Evolutionary conservation across 129 eudicot genomes (phyloP), one percentile per base, ranked within the genome.

Genomic region (Centrapalus pauciflorus): DNA sequence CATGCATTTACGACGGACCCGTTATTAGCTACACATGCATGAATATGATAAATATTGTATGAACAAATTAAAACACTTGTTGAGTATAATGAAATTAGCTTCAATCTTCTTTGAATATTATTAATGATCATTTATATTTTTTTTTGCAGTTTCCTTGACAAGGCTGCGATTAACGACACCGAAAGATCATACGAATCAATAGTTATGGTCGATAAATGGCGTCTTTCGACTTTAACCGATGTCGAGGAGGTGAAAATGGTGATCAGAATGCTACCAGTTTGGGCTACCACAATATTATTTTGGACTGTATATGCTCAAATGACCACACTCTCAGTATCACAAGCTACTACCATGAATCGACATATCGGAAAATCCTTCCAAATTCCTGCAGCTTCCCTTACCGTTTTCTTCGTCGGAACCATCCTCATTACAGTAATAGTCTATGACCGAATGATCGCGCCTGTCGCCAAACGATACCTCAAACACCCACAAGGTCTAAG

Each of bases 231-330:
- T 32, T 61, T 78, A 64, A 90, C 97, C 0, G 96, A 87, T 28
- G 90, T 90, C 0, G 97, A 90, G 61, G 97, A 90, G 71, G 97
- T 84, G 5, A 90, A 90, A 74, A 4, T 78, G 74, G 84, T 90
- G 32, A 34, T 87, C 5, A 55, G 86, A 68, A 82, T 90, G 93
- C 76, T 90, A 43, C 97, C 97, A 4, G 77, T 82, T 4, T 90
- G 97, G 97, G 95, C 90, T 38, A 84, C 97, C 1, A 78, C 90
- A 0, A 77, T 90, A n/a, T 67, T 90, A 45, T 87, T 87, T 41
- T 87, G 95, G 92, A 87, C 95, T 0, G 76, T 87, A 37, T 84
- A 87, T 75, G 97, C 97, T 71, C 97, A 90, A 73, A 85, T 84
- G 95, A 84, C 87, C 13, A 90, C 97, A 38, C 79, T 90, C 40